Evolutionary conservation across 768 basidiomycete genomes (phyloP).

Genomic region (Gloeostereum incarnatum): DNA sequence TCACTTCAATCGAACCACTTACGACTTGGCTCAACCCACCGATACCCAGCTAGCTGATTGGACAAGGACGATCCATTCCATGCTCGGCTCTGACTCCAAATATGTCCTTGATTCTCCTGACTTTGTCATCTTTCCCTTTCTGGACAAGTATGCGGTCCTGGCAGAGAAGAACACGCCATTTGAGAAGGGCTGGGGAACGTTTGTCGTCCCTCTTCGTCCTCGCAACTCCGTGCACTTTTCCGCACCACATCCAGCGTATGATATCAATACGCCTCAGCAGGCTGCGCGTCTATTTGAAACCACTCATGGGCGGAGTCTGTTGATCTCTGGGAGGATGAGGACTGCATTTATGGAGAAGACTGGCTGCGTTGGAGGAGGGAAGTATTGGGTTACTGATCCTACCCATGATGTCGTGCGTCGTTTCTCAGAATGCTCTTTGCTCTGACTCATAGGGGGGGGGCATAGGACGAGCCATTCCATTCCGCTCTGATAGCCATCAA

Average conservation of each 20-base stretch:
- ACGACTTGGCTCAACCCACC: slow-evolving; percentile 5
- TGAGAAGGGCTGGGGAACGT: slow-evolving; percentile 3
- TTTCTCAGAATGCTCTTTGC: no score
- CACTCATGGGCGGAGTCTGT: slow-evolving; percentile 2
- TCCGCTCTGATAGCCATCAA: no score
- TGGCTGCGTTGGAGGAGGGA: no score
- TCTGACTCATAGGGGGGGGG: no score
- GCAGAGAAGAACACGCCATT: background rate
- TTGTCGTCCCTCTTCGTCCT: slow-evolving; percentile 4
- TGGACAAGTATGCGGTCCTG: background rate
- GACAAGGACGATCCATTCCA: slow-evolving; percentile 1
- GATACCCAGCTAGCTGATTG: slow-evolving; percentile 1
- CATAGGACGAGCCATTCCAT: no score
- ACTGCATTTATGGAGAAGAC: slow-evolving; percentile 1
- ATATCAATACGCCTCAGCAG: slow-evolving; percentile 6
- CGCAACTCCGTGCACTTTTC: slow-evolving; percentile 5
- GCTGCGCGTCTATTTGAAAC: slow-evolving; percentile 4
- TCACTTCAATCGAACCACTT: slow-evolving; percentile 2
- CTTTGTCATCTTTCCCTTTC: slow-evolving; percentile 1
- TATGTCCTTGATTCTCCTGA: background rate
- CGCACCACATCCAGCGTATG: slow-evolving; percentile 6
- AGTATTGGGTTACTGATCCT: no score
- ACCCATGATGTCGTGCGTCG: no score
- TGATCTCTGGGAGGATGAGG: slow-evolving; percentile 4
- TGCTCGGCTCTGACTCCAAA: background rate